Evolutionary conservation across 2,329 filamentous ascomycete species (phyloP).

Genomic region (Ilyonectria sp.): DNA sequence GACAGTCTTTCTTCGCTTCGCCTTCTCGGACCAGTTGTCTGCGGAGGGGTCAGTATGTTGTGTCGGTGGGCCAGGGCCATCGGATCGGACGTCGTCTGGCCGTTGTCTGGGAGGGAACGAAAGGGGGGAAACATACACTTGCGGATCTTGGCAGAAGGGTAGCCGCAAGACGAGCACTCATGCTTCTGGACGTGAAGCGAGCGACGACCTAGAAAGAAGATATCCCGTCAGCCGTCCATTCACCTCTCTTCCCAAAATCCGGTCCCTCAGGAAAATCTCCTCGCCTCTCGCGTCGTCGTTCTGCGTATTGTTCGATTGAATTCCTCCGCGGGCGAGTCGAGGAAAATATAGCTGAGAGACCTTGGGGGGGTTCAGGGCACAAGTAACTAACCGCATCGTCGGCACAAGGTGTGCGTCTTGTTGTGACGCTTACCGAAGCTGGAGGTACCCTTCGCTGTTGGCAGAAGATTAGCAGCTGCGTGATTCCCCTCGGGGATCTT

Average conservation of each 20-base stretch:
- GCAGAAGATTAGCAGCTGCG: constrained; percentile 43
- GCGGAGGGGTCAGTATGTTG: constrained; percentile 48
- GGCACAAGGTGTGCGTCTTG: constrained; percentile 98
- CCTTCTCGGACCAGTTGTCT: constrained; percentile 99
- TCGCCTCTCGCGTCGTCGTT: constrained; percentile 33
- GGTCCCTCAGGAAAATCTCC: constrained; percentile 32
- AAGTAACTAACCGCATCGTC: constrained; percentile 90
- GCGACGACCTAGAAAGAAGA: constrained; percentile 79
- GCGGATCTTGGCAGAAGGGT: constrained; percentile 96
- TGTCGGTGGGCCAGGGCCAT: constrained; percentile 12
- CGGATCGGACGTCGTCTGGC: constrained; percentile 29
- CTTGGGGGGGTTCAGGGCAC: constrained; percentile 24
- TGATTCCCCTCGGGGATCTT: constrained; percentile 34
- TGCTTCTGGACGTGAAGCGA: constrained; percentile 99
- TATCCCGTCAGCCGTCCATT: constrained; percentile 45
- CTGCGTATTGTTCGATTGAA: constrained; percentile 29
- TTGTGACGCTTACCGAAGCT: constrained; percentile 83
- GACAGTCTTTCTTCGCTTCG: constrained; percentile 99
- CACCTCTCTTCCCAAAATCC: constrained; percentile 10
- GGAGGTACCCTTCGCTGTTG: constrained; percentile 71
- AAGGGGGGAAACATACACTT: constrained; percentile 84
- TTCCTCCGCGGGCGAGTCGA: constrained; percentile 33
- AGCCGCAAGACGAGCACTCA: constrained; percentile 95
- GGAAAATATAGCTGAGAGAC: constrained; percentile 25
- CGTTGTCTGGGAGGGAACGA: constrained; percentile 26